Evolutionary conservation across 2,329 filamentous ascomycete species (phyloP).

Genomic region (Calonectria fujianensis): DNA sequence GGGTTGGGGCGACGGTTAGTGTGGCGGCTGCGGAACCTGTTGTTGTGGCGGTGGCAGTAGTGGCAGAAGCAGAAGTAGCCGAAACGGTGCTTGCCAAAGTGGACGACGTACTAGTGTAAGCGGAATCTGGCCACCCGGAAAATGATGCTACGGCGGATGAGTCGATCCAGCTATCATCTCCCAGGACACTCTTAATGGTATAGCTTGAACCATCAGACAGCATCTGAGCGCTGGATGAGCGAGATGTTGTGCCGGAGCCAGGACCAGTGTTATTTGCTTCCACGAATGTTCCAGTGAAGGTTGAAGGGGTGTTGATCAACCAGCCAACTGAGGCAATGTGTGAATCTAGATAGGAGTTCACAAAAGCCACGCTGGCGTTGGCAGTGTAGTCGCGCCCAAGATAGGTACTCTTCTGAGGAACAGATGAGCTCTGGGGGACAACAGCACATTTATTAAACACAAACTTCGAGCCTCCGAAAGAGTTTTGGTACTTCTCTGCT

Average conservation of each 20-base stretch:
- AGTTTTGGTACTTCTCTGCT: conserved; percentile 53
- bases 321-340: conserved; percentile 55
- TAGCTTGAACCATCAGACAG: conserved; percentile 69
- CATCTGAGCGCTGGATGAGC: conserved; percentile 50
- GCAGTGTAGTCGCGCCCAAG: conserved; percentile 55
- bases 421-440: conserved; percentile 54
- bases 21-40: conserved; percentile 37
- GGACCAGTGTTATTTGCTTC: conserved; percentile 60
- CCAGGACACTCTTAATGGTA: conserved; percentile 63
- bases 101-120: conserved; percentile 46
- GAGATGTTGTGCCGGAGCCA: conserved; percentile 51
- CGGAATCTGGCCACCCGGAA: conserved; percentile 54
- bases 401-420: conserved; percentile 52
- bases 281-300: conserved; percentile 54
- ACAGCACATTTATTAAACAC: conserved; percentile 65
- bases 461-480: conserved; percentile 60
- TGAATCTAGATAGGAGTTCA: conserved; percentile 56
- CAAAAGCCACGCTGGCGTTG: conserved; percentile 53
- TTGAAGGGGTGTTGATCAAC: conserved; percentile 50
- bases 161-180: conserved; percentile 58
- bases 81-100: not conserved
- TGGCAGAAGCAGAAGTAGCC: conserved; percentile 31
- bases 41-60: conserved; percentile 37
- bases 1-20: conserved; percentile 57
- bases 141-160: conserved; percentile 55